These are phyloP conservation scores for Tetracladium maxilliforme DNA, from an alignment of 2,329 filamentous ascomycete genomes.

Conservation along the genomic window DNA sequence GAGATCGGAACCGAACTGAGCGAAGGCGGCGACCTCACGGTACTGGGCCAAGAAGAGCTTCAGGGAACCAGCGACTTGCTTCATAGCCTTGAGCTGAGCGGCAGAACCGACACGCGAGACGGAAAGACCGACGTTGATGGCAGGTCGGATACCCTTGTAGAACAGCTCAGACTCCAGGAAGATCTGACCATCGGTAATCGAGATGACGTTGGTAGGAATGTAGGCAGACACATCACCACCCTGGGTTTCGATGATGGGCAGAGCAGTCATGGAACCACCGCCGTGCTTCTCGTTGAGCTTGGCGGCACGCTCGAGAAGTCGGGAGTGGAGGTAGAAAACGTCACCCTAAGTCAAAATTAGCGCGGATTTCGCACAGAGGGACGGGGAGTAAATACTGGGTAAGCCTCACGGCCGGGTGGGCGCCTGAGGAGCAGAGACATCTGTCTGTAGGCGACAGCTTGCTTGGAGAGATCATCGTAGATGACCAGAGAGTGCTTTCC, in stretches of 20 bases:
- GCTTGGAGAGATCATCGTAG: constrained; percentile 94
- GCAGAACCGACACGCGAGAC: constrained; percentile 99
- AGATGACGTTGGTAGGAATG: constrained; percentile 99
- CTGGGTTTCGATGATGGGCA: constrained; percentile 98
- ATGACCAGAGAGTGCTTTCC: constrained; percentile 83
- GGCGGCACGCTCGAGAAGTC: constrained; percentile 96
- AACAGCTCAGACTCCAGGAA: constrained; percentile 99
- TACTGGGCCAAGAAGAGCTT: constrained; percentile 99
- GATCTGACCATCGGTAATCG: constrained; percentile 98
- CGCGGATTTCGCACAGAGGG: too few relatives aligned
- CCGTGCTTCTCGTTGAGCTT: constrained; percentile 97
- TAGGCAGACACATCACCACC: constrained; percentile 99
- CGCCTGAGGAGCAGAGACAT: constrained; percentile 97
- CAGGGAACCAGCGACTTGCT: constrained; percentile 98
- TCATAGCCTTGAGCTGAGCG: constrained; percentile 99
- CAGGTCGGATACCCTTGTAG: constrained; percentile 99
- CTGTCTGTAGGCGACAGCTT: constrained; percentile 95
- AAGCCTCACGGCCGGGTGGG: constrained; percentile 97
- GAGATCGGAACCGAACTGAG: constrained; percentile 99
- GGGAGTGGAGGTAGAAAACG: constrained; percentile 98
- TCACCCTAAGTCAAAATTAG: too few relatives aligned
- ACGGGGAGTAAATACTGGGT: too few relatives aligned
- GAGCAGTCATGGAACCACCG: constrained; percentile 91
- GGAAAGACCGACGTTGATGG: constrained; percentile 99
- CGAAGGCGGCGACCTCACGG: constrained; percentile 99